Evolutionary conservation across 768 basidiomycete genomes (phyloP).

Genomic region (Russula vinacea): DNA sequence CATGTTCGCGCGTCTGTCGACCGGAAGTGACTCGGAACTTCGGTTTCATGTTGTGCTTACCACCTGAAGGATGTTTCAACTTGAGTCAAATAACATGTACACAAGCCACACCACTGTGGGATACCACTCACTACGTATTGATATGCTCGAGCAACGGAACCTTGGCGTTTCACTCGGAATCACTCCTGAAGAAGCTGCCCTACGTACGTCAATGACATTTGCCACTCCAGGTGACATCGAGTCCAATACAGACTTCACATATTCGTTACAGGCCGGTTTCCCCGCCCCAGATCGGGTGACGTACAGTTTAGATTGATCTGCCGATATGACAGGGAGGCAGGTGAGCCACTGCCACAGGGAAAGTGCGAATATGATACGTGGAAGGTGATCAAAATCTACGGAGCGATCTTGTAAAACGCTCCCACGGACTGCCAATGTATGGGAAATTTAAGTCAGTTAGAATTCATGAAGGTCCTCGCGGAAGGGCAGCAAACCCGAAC

Average conservation of each 20-base stretch:
- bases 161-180: no score
- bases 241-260: background rate
- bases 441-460: background rate
- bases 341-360: background rate
- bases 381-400: background rate
- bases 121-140: no score
- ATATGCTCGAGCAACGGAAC: background rate
- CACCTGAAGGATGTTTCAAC: background rate
- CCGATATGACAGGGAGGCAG: background rate
- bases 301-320: background rate
- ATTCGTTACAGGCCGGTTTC: background rate
- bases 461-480: background rate
- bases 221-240: background rate
- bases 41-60: background rate
- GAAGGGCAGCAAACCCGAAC: background rate
- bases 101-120: background rate
- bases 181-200: background rate
- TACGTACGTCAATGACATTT: background rate
- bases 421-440: background rate
- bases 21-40: background rate
- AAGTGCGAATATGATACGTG: constrained; percentile 3
- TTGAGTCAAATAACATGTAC: background rate
- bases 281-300: background rate
- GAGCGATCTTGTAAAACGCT: background rate
- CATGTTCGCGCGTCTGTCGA: background rate